Conservation (phyloP, 768 basidiomycete species). For the Tulasnella calospora region DNA sequence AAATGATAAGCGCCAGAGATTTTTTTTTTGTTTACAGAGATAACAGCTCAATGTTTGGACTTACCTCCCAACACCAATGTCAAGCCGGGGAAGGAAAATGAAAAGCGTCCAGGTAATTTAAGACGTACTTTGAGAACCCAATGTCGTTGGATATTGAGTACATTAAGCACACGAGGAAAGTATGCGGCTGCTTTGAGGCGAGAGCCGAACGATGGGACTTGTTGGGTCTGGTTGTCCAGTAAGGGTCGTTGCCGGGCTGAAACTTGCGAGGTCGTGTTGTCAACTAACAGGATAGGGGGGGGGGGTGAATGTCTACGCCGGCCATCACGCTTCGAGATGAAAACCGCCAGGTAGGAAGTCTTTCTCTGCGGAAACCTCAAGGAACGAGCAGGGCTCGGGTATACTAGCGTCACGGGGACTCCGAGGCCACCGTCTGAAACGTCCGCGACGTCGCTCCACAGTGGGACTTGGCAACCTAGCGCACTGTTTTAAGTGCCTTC, state of each 20-base stretch:
- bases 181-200: not conserved
- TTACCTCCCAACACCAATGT: not conserved
- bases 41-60: not conserved
- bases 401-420: not conserved
- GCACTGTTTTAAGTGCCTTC: not conserved
- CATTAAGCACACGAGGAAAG: not conserved
- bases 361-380: constrained; percentile 2
- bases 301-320: not conserved
- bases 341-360: constrained; percentile 5
- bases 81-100: not conserved
- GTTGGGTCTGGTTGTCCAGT: not conserved
- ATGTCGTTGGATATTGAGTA: not conserved
- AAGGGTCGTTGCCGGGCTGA: not conserved
- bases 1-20: not conserved
- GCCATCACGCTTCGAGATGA: not conserved
- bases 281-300: not conserved
- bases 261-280: constrained; percentile 1
- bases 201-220: not conserved
- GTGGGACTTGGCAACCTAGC: not conserved
- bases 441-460: not conserved
- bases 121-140: not conserved
- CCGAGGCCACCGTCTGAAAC: not conserved
- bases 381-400: not conserved
- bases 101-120: not conserved
- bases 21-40: not conserved